A percentile compares a stretch with the other conserved stretches of the same genome.
phyloP scores from a whole-genome alignment of 2,329 filamentous ascomycete genomes.

The Alternaria gansuensis region DNA sequence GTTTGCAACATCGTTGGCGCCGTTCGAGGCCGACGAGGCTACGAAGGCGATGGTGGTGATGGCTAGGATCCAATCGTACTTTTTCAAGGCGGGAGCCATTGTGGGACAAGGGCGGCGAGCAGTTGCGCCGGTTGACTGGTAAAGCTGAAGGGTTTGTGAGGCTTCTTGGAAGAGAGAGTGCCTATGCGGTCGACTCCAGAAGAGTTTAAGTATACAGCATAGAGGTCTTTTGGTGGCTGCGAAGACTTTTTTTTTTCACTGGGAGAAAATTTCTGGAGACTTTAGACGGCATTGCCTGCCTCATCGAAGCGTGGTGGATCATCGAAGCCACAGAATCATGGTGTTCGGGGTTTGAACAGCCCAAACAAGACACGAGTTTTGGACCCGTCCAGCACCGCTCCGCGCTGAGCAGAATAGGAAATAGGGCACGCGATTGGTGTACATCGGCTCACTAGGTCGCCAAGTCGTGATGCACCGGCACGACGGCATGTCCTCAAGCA shows the following conservation, averaged over 20 bases:
- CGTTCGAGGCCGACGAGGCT: slow-evolving; percentile 50
- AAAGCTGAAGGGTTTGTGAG: slow-evolving; percentile 5
- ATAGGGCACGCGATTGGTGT: slow-evolving; percentile 11
- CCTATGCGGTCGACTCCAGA: neutral
- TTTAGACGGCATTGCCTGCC: slow-evolving; percentile 7
- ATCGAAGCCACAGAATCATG: slow-evolving; percentile 16
- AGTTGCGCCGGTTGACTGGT: slow-evolving; percentile 9
- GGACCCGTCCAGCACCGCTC: neutral
- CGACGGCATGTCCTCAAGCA: neutral
- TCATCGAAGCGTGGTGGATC: slow-evolving; percentile 11
- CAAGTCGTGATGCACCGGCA: neutral
- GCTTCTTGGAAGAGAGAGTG: neutral
- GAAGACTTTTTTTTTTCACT: slow-evolving; percentile 3
- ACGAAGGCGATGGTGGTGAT: slow-evolving; percentile 52
- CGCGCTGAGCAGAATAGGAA: neutral
- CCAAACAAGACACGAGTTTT: neutral
- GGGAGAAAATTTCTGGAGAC: slow-evolving; percentile 3
- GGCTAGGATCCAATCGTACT: slow-evolving; percentile 55
- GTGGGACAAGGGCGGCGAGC: slow-evolving; percentile 5
- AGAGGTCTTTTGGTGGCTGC: slow-evolving; percentile 1
- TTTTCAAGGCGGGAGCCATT: slow-evolving; percentile 21
- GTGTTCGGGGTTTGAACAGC: neutral
- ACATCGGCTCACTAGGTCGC: neutral
- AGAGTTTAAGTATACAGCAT: slow-evolving; percentile 13
- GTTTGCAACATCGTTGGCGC: slow-evolving; percentile 65